Evolutionary conservation across 164 flowering plant genomes (phyloP), one percentile per base, ranked within the genome.

Genomic region (Paratinospora sagittata): DNA sequence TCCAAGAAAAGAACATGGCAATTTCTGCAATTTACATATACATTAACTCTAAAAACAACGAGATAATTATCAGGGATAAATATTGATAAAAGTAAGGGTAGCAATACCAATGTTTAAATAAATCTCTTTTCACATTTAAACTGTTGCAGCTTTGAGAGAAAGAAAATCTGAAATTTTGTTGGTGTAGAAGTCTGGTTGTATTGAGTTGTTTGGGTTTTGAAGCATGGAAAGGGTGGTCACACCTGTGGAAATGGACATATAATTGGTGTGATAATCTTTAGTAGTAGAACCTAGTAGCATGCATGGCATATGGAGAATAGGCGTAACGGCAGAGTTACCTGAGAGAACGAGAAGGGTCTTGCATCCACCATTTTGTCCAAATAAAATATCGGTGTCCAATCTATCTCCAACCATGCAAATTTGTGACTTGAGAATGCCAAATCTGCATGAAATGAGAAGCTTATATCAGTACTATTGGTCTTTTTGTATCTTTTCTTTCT

Each of bases 321-420:
- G 39, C 8, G 39, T 36, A 8, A 36, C 3, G n/a, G 19, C 17
- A 6, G 16, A 61, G 21, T 78, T 79, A 91, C 99, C 98, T 73
- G 99, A 96, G 58, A 96, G 92, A 77, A 93, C 99, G 62, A 96
- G 98, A 78, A 96, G 99, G 41, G 97, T 96, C 81, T 89, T 93
- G 85, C 99, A 96, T 16, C 99, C 97, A 63, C 99, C 97, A 77
- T 96, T 96, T 78, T 93, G 95, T 75, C 99, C 99, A 73, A 96
- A 96, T 64, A 96, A 81, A 73, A 96, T 93, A 76, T 96, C 98
- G 0, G 99, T 96, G 69, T 96, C 99, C 76, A 96, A 62, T 84
- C 99, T 90, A 82, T 93, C 98, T 65, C 97, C 99, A 37, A 96
- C 99, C 99, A 96, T 96, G 89, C 98, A 93, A 76, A 96, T 96